phyloP scores from a whole-genome alignment of 1,284 basidiomycete genomes.

The Porodaedalea pini region DNA sequence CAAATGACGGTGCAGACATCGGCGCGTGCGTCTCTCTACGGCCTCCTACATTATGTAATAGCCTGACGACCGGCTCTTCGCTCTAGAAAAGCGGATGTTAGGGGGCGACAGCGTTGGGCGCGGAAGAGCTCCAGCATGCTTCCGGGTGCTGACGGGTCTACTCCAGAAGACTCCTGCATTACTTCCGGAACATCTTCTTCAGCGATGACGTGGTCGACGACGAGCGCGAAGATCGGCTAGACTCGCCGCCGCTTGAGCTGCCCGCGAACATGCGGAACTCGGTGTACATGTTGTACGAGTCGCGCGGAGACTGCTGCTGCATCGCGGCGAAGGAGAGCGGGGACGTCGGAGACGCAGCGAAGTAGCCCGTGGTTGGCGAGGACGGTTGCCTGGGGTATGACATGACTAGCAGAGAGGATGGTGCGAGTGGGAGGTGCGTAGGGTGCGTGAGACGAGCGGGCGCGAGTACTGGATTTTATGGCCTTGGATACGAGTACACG shows the following conservation, averaged over 20 bases:
- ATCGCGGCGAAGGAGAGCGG: constrained; percentile 60
- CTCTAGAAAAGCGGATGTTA: too few relatives aligned
- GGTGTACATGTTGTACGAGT: constrained; percentile 61
- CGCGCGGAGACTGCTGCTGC: constrained; percentile 65
- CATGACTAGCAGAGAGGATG: background rate
- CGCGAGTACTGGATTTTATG: too few relatives aligned
- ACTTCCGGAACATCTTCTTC: constrained; percentile 11
- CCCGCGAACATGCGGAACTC: constrained; percentile 34
- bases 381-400: constrained; percentile 22
- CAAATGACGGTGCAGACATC: too few relatives aligned
- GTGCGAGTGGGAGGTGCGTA: background rate
- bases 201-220: background rate
- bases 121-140: background rate
- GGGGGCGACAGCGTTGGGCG: too few relatives aligned
- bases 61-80: too few relatives aligned
- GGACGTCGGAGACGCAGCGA: constrained; percentile 35
- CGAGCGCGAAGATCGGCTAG: too few relatives aligned
- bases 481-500: background rate
- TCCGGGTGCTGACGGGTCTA: too few relatives aligned
- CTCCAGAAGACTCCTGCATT: background rate
- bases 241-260: background rate
- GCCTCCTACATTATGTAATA: too few relatives aligned
- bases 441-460: background rate
- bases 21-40: too few relatives aligned
- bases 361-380: constrained; percentile 33